phyloP scores from a whole-genome alignment of 345 rosid genomes.

The Gossypium herbaceum region DNA sequence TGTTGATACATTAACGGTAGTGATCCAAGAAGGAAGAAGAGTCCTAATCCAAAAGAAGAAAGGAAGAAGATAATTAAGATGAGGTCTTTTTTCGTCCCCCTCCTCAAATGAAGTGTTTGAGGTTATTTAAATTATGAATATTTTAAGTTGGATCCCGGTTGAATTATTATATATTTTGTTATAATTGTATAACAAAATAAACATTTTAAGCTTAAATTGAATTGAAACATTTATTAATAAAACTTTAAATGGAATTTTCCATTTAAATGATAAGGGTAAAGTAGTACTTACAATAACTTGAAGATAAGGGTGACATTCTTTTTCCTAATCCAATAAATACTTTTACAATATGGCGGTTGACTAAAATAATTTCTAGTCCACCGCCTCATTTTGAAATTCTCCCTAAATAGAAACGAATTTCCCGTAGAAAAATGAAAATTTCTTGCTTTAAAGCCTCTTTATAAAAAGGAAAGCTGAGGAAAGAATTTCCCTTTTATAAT shows the following conservation, averaged over 20 bases:
- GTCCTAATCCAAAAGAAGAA: rapidly evolving
- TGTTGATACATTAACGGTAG: too few species aligned
- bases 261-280: background rate
- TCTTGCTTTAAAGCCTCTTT: slow-evolving; percentile 1
- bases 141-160: rapidly evolving
- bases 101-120: too few species aligned
- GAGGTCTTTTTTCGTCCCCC: too few species aligned
- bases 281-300: background rate
- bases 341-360: background rate
- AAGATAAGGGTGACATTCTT: background rate
- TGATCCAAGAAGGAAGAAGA: too few species aligned
- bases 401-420: slow-evolving; percentile 10
- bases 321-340: background rate
- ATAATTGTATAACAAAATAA: too few species aligned
- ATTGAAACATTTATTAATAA: too few species aligned
- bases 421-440: background rate
- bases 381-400: background rate
- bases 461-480: background rate
- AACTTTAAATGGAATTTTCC: too few species aligned
- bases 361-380: background rate
- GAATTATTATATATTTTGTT: too few species aligned
- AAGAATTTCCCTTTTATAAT: background rate
- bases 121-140: too few species aligned
- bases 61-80: too few species aligned
- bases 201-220: too few species aligned